phyloP scores from a whole-genome alignment of 139 green algal species.

The Zygnema circumcarinatum region DNA sequence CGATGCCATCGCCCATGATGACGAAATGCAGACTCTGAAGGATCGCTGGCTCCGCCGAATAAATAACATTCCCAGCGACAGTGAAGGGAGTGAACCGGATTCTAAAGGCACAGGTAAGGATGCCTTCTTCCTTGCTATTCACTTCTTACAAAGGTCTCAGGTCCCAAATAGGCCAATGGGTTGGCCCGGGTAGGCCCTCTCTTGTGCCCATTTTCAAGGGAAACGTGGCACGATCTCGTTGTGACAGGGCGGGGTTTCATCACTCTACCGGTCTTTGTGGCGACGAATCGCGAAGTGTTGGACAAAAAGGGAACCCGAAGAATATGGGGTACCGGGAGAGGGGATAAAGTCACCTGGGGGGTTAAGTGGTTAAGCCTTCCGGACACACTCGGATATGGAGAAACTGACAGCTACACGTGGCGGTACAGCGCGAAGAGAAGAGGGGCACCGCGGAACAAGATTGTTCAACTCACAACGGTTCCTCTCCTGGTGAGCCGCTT shows the following conservation, averaged over 20 bases:
- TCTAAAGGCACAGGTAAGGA: background rate
- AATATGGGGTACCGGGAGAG: conserved; percentile 4
- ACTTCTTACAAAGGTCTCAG: background rate
- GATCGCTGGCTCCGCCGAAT: background rate
- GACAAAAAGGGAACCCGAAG: background rate
- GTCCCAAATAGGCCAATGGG: no score
- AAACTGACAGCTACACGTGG: conserved; percentile 10
- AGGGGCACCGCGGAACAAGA: background rate
- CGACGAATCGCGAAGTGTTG: conserved; percentile 15
- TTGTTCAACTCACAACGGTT: conserved; percentile 30
- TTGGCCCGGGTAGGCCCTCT: no score
- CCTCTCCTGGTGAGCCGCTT: background rate
- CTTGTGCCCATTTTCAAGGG: no score
- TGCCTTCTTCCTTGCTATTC: background rate
- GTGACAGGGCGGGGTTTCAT: conserved; percentile 13
- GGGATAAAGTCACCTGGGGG: conserved; percentile 12
- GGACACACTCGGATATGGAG: conserved; percentile 7
- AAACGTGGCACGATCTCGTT: no score
- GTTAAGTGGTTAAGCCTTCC: conserved; percentile 13
- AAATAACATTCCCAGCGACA: background rate
- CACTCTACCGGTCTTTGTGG: conserved; percentile 7
- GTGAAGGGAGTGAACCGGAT: no score
- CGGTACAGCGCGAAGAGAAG: background rate
- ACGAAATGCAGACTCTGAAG: conserved; percentile 22
- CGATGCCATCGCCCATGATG: background rate